Percentiles rank a stretch among this genome's conserved stretches.
phyloP scores from a whole-genome alignment of 2,329 filamentous ascomycete species.

The Neofusicoccum parvum region DNA sequence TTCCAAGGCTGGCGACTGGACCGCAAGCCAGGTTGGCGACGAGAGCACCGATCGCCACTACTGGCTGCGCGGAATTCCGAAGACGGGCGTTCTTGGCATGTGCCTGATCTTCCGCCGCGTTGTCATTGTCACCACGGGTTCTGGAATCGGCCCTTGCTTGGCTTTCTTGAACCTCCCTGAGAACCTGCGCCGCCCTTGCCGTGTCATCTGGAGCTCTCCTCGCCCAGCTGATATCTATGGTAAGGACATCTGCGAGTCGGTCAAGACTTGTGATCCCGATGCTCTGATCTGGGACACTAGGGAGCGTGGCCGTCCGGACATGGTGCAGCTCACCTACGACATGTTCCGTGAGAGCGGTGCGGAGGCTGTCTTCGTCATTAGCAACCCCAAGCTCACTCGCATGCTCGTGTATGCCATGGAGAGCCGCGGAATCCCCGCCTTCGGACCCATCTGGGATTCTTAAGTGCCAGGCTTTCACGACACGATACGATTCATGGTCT shows the following conservation, averaged over 20 bases:
- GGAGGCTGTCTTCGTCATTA: conserved; percentile 74
- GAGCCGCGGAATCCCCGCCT: conserved; percentile 65
- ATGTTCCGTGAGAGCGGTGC: conserved; percentile 51
- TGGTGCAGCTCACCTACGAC: conserved; percentile 58
- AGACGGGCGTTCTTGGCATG: conserved; percentile 36
- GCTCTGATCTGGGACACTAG: conserved; percentile 71
- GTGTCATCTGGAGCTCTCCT: conserved; percentile 71
- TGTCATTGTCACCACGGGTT: conserved; percentile 39
- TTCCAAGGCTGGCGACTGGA: conserved; percentile 42
- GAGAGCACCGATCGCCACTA: conserved; percentile 33
- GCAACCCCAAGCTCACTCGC: conserved; percentile 68
- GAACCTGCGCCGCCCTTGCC: conserved; percentile 41
- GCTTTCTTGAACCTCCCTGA: conserved; percentile 55
- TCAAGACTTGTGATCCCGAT: conserved; percentile 60
- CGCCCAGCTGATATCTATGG: conserved; percentile 66
- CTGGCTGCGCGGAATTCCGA: conserved; percentile 34
- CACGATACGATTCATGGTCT: neutral
- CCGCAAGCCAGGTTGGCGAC: conserved; percentile 22
- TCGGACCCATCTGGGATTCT: conserved; percentile 74
- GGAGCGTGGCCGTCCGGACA: conserved; percentile 60
- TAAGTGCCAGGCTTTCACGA: conserved; percentile 35
- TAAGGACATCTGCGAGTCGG: conserved; percentile 55
- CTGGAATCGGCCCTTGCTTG: conserved; percentile 43
- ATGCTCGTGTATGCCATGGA: conserved; percentile 71
- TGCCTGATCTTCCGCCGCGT: conserved; percentile 34